Base-by-base conservation (phyloP, 371 early-diverging fungal species). In the Mucor sp. region DNA sequence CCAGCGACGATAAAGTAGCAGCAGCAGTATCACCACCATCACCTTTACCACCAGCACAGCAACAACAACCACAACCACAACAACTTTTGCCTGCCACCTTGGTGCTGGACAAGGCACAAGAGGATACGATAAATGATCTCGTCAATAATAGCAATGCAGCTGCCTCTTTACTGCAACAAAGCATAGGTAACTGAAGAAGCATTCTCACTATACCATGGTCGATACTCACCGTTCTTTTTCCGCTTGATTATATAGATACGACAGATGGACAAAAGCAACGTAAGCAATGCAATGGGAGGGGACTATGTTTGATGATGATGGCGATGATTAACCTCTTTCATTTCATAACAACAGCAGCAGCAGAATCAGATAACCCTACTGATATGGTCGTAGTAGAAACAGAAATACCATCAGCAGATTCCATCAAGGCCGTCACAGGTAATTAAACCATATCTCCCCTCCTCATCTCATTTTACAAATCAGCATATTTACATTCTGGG, bases 361-460 rank as follows among this genome's bases (percentile, higher is more conserved):
- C 19, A 44, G 44, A 44, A 44, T 7, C 44, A n/a, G 6, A 44
- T 4, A 19, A 44, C 44, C 19, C 44, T 14, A 37, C 37, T n/a
- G 19, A 44, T n/a, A 17, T 6, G 4, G 44, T 5, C 21, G 56
- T 32, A 50, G 56, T 32, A 50, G 58, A 65, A 60, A n/a, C n/a
- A 23, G 25, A 69, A 28, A 37, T 47, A 43, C 43, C 25, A 15
- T 69, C 65, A 69, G 65, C 65, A 43, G 69, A 69, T 30, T 19
- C 27, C 37, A 7, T 28, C 53, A 65, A 57, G 48, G 17, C 65
- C 21, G 70, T 69, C 70, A 69, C 70, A 44, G 41, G 67, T 56
- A 60, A 35, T 35, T 47, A 44, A 21, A 37, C 43, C 62, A 57
- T 44, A 44, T 44, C 43, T 43, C 43, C 12, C 43, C 43, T 43